Evolutionary conservation across 2,329 filamentous ascomycete species (phyloP), one percentile per base, ranked within the genome.

Genomic region (Capronia americana): DNA sequence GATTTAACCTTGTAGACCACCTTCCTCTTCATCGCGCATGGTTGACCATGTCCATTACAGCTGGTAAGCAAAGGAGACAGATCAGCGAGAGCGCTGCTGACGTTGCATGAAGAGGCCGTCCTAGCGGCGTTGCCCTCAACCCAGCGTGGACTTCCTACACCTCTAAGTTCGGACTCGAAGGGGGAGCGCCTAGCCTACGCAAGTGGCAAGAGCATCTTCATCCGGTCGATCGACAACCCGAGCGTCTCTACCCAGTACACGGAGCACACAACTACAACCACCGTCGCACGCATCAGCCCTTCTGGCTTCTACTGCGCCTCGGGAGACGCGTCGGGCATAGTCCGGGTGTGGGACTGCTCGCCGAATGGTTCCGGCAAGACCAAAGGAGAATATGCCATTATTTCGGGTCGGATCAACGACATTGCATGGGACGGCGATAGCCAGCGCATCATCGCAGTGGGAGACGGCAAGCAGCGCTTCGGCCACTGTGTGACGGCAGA

Each of bases 401-500:
- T 98, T 75, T 93, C 92, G 38, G 95, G 95, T 12, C 90, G 92
- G 61, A 94, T 99, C 80, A 96, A 97, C 77, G 95, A 99, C 77
- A 88, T 99, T 71, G 94, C 93, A 1, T 99, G 95, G 93, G 95
- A 98, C 75, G 94, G 93, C 64, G 95, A 99, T 79, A 96, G 92
- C 68, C 93, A 97, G 82, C 90, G 95, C 57, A 90, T 99, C 75
- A 97, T 98, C 74, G 95, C 94, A 3, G 94, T 99, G 4, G 95
- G 95, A 53, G 92, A 98, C 73, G 95, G 95, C 59, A 93, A 94
- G 76, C 93, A 98, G 81, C 87, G 92, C 64, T 97, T 92, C 77
- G 94, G 94, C 14, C 92, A 94, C 78, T 97, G 92, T 82, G 93
- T 98, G 77, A 97, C 92, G 30, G 92, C 92, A 72, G 95, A 98